Conservation (phyloP, 306 rosid genomes). For the Ochetophila trinervis region DNA sequence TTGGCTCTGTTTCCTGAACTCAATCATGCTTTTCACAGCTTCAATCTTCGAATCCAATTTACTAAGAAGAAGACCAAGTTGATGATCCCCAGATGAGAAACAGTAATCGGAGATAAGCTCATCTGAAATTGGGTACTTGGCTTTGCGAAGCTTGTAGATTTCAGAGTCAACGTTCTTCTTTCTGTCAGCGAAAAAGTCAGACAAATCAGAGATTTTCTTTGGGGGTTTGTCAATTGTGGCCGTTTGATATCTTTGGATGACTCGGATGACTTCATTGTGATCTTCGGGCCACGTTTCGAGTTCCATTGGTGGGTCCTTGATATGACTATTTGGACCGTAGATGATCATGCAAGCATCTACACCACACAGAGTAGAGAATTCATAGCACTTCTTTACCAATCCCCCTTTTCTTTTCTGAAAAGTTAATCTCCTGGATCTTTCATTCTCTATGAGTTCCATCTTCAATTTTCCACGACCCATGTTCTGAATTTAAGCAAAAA, state of each 20-base stretch:
- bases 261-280: not conserved
- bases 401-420: constrained; percentile 22
- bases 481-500: not conserved
- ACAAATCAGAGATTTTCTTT: not conserved
- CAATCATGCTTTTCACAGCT: too few relatives aligned
- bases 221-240: not conserved
- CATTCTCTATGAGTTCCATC: constrained; percentile 7
- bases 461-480: constrained; percentile 22
- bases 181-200: not conserved
- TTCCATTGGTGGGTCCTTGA: not conserved
- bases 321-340: not conserved
- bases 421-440: constrained; percentile 1
- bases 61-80: too few relatives aligned
- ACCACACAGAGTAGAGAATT: constrained; percentile 8
- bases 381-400: constrained; percentile 9
- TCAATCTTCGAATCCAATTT: too few relatives aligned
- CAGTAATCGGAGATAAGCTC: not conserved
- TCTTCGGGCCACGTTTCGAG: not conserved
- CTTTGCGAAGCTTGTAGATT: not conserved
- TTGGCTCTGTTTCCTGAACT: too few relatives aligned
- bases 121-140: constrained; percentile 15
- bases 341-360: constrained; percentile 13
- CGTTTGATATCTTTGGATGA: constrained; percentile 1
- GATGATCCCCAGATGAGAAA: too few relatives aligned
- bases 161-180: not conserved